Percentiles rank a stretch among this genome's conserved stretches.
Evolutionary conservation across 192 early-diverging fungal genomes (phyloP).

Genomic region (Endogone sp.): DNA sequence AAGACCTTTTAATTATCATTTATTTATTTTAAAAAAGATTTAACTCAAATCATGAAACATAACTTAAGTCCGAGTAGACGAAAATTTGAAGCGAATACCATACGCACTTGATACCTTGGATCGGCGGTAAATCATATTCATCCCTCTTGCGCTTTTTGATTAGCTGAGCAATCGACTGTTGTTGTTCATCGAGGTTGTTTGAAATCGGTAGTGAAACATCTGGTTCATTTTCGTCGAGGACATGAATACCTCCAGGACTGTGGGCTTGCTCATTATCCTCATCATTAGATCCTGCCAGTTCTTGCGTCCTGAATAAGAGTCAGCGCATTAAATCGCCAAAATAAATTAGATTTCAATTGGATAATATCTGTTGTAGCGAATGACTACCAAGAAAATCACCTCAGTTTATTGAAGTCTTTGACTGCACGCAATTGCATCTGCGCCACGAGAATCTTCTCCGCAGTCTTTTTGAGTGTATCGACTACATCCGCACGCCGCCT

Average conservation of each 20-base stretch:
- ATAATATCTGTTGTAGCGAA: no score
- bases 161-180: neutral
- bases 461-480: conserved; percentile 65
- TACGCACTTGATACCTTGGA: conserved; percentile 27
- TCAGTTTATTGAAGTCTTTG: conserved; percentile 29
- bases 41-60: conserved; percentile 9
- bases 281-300: no score
- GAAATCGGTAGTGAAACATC: no score
- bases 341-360: no score
- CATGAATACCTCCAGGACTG: no score
- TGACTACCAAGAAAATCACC: conserved; percentile 17
- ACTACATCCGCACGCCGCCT: conserved; percentile 27
- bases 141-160: conserved; percentile 33
- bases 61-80: neutral
- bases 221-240: no score
- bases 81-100: conserved; percentile 14
- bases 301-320: no score
- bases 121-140: conserved; percentile 55
- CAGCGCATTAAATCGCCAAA: no score
- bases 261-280: no score
- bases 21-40: no score
- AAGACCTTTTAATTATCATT: conserved; percentile 1
- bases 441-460: conserved; percentile 76
- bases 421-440: conserved; percentile 75
- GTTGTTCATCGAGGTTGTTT: neutral